Evolutionary conservation across 805 yeast genomes (phyloP).

Genomic region (Lipomyces yamanashiensis): DNA sequence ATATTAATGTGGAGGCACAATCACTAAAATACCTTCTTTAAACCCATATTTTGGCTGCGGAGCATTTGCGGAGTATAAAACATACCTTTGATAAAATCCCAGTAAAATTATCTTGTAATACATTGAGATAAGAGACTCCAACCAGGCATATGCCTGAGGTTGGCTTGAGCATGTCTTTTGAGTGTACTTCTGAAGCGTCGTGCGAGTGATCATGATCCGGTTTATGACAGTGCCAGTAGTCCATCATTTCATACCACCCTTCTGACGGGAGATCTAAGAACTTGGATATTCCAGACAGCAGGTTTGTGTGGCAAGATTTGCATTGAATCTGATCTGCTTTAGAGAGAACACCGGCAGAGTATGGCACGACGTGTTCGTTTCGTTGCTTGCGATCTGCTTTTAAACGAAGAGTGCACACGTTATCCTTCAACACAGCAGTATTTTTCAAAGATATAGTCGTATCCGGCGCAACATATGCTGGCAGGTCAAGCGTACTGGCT

Average conservation of each 20-base stretch:
- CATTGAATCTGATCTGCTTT: constrained; percentile 17
- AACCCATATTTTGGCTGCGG: constrained; percentile 6
- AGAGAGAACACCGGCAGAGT: constrained; percentile 17
- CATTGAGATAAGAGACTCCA: constrained; percentile 14
- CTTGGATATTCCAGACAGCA: constrained; percentile 33
- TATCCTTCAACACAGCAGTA: background rate
- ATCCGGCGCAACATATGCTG: constrained; percentile 23
- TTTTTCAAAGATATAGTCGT: constrained; percentile 18
- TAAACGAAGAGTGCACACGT: constrained; percentile 7
- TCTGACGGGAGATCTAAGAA: constrained; percentile 80
- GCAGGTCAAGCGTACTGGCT: constrained; percentile 8
- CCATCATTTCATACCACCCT: constrained; percentile 93
- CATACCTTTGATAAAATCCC: background rate
- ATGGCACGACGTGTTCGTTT: constrained; percentile 1
- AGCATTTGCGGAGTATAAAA: background rate
- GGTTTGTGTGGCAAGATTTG: constrained; percentile 11
- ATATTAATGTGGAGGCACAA: constrained; percentile 13
- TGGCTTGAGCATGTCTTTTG: constrained; percentile 26
- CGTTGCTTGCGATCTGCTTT: constrained; percentile 19
- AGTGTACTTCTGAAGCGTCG: background rate
- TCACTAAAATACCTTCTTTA: constrained; percentile 30
- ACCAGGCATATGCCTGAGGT: constrained; percentile 14
- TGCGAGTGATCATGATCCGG: constrained; percentile 40
- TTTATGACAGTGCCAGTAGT: constrained; percentile 93
- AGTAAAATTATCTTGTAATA: background rate